These are phyloP conservation scores for Pisolithus marmoratus DNA, from an alignment of 768 basidiomycete genomes.

Conservation along the genomic window DNA sequence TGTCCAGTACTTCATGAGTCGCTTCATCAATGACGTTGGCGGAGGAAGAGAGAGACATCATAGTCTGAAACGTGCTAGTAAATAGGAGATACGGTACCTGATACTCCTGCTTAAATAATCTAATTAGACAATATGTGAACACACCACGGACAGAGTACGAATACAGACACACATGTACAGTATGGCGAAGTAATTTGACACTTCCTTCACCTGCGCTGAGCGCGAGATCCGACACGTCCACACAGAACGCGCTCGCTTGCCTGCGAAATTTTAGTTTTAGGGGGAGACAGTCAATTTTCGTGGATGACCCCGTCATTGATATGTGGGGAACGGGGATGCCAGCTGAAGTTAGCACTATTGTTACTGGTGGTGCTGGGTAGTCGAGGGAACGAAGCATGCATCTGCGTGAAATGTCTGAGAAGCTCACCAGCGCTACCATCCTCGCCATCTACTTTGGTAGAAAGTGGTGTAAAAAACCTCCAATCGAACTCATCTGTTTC, in stretches of 20 bases:
- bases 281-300: slow-evolving; percentile 35
- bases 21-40: too few relatives aligned
- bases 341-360: background rate
- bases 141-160: too few relatives aligned
- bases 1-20: too few relatives aligned
- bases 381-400: slow-evolving; percentile 38
- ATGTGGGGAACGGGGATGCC: slow-evolving; percentile 10
- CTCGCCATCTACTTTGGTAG: slow-evolving; percentile 16
- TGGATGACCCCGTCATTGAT: slow-evolving; percentile 25
- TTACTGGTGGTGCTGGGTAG: slow-evolving; percentile 15
- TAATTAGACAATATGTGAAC: too few relatives aligned
- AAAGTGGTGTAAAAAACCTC: slow-evolving; percentile 44
- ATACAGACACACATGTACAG: too few relatives aligned
- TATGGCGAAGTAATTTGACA: too few relatives aligned
- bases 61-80: too few relatives aligned
- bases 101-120: too few relatives aligned
- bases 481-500: slow-evolving; percentile 51
- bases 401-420: slow-evolving; percentile 69
- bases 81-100: too few relatives aligned
- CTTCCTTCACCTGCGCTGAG: slow-evolving; percentile 93
- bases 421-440: slow-evolving; percentile 46
- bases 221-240: slow-evolving; percentile 84
- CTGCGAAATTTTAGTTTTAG: slow-evolving; percentile 76
- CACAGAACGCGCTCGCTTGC: slow-evolving; percentile 65
- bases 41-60: too few relatives aligned